Percentiles rank a stretch among this genome's conserved stretches.
phyloP scores from a whole-genome alignment of 805 yeast species.

The Cyberlindnera nakhonratchasimensis region DNA sequence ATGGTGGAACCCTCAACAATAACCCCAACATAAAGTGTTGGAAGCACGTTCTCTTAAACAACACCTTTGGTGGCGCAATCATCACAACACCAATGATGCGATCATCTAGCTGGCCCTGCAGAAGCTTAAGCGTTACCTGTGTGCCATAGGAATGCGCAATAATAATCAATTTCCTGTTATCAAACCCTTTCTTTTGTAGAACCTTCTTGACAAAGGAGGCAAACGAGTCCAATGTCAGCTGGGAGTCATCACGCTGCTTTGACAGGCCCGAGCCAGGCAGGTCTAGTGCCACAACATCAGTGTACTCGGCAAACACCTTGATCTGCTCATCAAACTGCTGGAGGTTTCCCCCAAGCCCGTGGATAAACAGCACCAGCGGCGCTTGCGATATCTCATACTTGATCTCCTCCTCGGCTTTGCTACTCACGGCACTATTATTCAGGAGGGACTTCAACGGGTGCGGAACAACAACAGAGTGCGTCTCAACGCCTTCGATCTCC shows the following conservation, averaged over 20 bases:
- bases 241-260: constrained; percentile 6
- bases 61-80: constrained; percentile 46
- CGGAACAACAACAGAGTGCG: constrained; percentile 16
- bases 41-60: constrained; percentile 6
- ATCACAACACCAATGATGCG: constrained; percentile 28
- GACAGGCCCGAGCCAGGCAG: constrained; percentile 80
- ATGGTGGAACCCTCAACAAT: constrained; percentile 9
- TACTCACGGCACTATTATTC: constrained; percentile 5
- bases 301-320: constrained; percentile 52
- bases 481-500: constrained; percentile 10
- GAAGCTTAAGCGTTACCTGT: constrained; percentile 45
- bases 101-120: constrained; percentile 3
- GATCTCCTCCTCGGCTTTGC: constrained; percentile 9
- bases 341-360: constrained; percentile 89
- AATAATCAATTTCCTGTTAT: constrained; percentile 34
- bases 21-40: constrained; percentile 4
- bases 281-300: constrained; percentile 68
- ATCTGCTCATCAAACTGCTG: constrained; percentile 74
- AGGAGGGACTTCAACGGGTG: constrained; percentile 12
- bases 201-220: constrained; percentile 14
- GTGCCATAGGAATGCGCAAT: constrained; percentile 80
- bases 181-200: constrained; percentile 7
- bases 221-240: constrained; percentile 19
- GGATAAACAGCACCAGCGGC: constrained; percentile 67
- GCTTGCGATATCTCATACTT: constrained; percentile 34